Evolutionary conservation across 495 filamentous ascomycete species (phyloP).

Genomic region (Aspergillus egyptiacus): DNA sequence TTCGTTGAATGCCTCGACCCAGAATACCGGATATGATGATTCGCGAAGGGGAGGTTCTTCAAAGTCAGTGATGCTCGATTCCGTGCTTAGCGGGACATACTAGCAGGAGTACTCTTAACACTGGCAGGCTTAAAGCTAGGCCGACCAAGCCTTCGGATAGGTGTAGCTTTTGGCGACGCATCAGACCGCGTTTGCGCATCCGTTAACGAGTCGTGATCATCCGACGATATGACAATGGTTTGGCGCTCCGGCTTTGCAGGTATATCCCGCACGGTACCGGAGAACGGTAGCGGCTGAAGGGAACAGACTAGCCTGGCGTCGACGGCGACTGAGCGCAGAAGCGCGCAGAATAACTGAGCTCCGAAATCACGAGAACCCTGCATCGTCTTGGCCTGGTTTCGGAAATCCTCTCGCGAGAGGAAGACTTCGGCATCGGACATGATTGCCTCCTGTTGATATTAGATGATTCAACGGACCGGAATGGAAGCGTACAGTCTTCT

Average conservation of each 20-base stretch:
- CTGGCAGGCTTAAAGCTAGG: slow-evolving; percentile 34
- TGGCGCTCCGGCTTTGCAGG: slow-evolving; percentile 34
- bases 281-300: slow-evolving; percentile 74
- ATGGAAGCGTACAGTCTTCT: slow-evolving; percentile 38
- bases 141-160: slow-evolving; percentile 37
- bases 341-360: slow-evolving; percentile 80
- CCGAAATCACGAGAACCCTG: slow-evolving; percentile 83
- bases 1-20: slow-evolving; percentile 86
- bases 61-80: neutral
- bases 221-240: slow-evolving; percentile 35
- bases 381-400: slow-evolving; percentile 55
- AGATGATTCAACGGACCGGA: neutral
- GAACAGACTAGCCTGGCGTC: slow-evolving; percentile 90
- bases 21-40: slow-evolving; percentile 77
- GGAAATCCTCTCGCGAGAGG: slow-evolving; percentile 64
- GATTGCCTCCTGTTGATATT: slow-evolving; percentile 28
- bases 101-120: slow-evolving; percentile 8
- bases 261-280: slow-evolving; percentile 48
- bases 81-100: neutral
- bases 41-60: slow-evolving; percentile 23
- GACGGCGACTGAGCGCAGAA: slow-evolving; percentile 71
- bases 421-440: slow-evolving; percentile 35
- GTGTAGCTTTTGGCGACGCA: slow-evolving; percentile 16
- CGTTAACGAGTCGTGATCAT: slow-evolving; percentile 29
- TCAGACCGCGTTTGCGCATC: slow-evolving; percentile 18